phyloP scores from a whole-genome alignment of 2,329 filamentous ascomycete genomes.

The Keithomyces neogunnii region DNA sequence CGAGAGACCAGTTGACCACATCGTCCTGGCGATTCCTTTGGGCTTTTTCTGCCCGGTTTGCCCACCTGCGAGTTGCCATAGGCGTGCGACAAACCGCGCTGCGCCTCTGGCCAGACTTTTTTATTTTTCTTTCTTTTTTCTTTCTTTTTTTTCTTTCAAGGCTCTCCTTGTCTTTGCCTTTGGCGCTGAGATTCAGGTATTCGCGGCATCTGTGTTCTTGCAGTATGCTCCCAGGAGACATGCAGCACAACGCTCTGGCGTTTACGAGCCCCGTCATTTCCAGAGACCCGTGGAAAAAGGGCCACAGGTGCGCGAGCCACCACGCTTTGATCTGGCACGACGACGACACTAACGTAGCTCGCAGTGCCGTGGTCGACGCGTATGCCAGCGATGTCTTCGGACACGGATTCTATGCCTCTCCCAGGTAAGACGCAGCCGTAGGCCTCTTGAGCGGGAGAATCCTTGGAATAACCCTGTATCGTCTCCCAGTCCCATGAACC shows the following conservation, averaged over 20 bases:
- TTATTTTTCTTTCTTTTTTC: neutral
- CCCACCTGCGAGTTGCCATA: neutral
- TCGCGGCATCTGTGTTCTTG: neutral
- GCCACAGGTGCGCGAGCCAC: constrained; percentile 39
- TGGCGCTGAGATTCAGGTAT: neutral
- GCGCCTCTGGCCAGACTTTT: neutral
- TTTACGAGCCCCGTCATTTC: constrained; percentile 38
- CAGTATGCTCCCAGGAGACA: constrained; percentile 30
- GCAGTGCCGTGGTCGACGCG: constrained; percentile 23
- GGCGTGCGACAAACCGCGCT: neutral
- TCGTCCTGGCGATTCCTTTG: neutral
- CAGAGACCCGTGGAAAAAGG: constrained; percentile 40
- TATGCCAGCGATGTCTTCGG: constrained; percentile 26
- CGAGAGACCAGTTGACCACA: neutral
- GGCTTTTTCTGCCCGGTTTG: neutral
- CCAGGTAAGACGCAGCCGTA: constrained; percentile 26
- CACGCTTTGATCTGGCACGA: constrained; percentile 10
- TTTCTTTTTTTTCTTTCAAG: neutral
- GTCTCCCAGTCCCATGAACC: constrained; percentile 32
- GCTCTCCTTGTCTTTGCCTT: neutral
- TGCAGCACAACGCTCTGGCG: constrained; percentile 39
- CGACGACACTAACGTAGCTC: constrained; percentile 6
- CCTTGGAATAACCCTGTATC: constrained; percentile 21
- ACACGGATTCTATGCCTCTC: constrained; percentile 24
- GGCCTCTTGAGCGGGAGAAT: neutral